Evolutionary conservation across 441 rosid genomes (phyloP).

Genomic region (Raphanus hybrid): DNA sequence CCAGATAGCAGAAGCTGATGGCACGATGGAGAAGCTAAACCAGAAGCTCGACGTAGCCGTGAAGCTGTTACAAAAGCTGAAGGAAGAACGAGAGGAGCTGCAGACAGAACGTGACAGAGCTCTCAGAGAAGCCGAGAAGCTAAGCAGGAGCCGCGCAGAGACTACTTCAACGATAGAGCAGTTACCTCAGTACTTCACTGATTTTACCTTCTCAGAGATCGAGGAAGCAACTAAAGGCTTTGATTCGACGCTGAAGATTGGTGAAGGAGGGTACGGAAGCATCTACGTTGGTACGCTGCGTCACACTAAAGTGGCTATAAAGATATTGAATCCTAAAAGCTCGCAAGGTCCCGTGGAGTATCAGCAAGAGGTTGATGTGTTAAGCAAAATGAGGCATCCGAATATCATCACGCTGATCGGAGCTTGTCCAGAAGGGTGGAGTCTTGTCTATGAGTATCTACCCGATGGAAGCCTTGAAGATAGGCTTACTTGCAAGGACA

Average conservation of each 20-base stretch:
- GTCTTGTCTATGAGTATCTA: conserved; percentile 85
- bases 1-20: conserved; percentile 66
- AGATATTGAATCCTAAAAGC: conserved; percentile 71
- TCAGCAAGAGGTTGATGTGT: conserved; percentile 87
- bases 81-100: conserved; percentile 70
- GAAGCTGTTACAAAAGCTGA: conserved; percentile 68
- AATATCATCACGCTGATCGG: conserved; percentile 88
- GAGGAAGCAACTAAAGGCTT: conserved; percentile 75
- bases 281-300: conserved; percentile 74
- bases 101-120: conserved; percentile 81
- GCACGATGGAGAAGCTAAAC: conserved; percentile 61
- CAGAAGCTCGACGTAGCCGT: conserved; percentile 88
- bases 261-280: conserved; percentile 98
- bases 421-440: conserved; percentile 88
- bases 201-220: conserved; percentile 76
- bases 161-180: conserved; percentile 48
- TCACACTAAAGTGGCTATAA: conserved; percentile 81
- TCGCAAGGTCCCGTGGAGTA: conserved; percentile 88
- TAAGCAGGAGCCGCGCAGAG: conserved; percentile 54
- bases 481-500: conserved; percentile 77
- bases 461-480: conserved; percentile 96
- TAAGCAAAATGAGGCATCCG: conserved; percentile 93
- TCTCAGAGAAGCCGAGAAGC: conserved; percentile 90
- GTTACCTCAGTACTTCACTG: conserved; percentile 65
- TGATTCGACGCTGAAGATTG: conserved; percentile 75